Evolutionary conservation across 2,329 filamentous ascomycete genomes (phyloP), one percentile per base, ranked within the genome.

Genomic region (Trichoderma harzianum): DNA sequence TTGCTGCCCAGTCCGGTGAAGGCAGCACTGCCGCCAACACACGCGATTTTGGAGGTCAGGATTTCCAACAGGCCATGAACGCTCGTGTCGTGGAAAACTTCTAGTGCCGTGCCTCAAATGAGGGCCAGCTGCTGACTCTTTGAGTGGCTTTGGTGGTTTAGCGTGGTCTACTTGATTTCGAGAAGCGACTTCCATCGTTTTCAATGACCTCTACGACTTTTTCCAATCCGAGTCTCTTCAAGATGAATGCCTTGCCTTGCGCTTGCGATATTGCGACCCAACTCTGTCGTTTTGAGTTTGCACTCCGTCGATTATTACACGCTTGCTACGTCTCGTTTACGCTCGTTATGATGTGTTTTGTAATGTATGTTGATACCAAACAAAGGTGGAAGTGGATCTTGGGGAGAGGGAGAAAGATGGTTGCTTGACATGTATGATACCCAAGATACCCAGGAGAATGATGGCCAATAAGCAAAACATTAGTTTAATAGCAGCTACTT

Each of bases 41-140:
- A 10, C 28, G 39, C 39, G 88, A 90, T 73, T 87, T 87, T 79
- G 84, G 84, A 81, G 83, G 82, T 81, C 81, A 83, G 79, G 86
- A 89, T 68, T 93, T 97, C 81, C 91, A 95, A 83, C 87, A 89
- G 77, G 94, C 93, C 39, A 89, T 97, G 80, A 95, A 96, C 80
- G 89, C 94, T 68, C 89, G 90, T 72, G 86, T 97, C 51, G 87
- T 97, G 75, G 93, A 98, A 86, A 92, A 95, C 83, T 95, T 98
- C 81, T 97, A 86, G 87, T 72, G 39, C 36, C 71, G 57, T 60
- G 12, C 10, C 60, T 68, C 47, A 7, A 12, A 63, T 72, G 74
- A 76, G 66, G 57, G 74, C 76, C 43, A 72, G 58, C 64, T 74
- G 79, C 79, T 81, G 76, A 80, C 78, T 77, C 74, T 77, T 76